These are phyloP conservation scores for Malus hybrid DNA, from an alignment of 331 rosid species.

Conservation along the genomic window DNA sequence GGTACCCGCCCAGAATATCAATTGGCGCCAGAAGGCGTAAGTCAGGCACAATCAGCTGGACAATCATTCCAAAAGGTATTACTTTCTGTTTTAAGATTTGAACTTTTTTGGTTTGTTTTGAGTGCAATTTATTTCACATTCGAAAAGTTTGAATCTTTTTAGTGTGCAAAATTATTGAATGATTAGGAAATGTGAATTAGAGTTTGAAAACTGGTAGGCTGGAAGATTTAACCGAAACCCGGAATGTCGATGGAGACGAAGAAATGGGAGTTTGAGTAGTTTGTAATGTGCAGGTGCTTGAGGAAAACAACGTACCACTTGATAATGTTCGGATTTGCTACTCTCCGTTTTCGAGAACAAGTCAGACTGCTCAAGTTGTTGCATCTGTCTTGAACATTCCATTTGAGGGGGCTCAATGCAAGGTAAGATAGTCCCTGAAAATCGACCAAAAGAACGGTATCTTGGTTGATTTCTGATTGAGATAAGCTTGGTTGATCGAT, in stretches of 20 bases:
- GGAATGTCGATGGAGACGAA: not conserved
- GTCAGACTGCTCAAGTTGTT: slow-evolving; percentile 56
- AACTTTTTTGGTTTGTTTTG: too few species aligned
- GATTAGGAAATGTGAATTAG: not conserved
- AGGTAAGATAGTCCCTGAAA: slow-evolving; percentile 29
- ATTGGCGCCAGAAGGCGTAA: slow-evolving; percentile 63
- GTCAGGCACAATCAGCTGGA: slow-evolving; percentile 64
- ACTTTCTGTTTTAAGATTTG: not conserved
- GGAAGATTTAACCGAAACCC: not conserved
- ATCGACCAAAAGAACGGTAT: not conserved
- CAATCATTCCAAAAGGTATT: slow-evolving; percentile 47
- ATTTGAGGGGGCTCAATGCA: slow-evolving; percentile 59
- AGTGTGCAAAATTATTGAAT: not conserved
- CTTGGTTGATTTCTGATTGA: not conserved
- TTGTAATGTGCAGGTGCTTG: slow-evolving; percentile 29
- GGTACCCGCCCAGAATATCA: slow-evolving; percentile 61
- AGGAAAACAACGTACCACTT: slow-evolving; percentile 34
- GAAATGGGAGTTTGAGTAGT: not conserved
- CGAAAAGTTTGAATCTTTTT: not conserved
- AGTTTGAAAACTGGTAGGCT: not conserved
- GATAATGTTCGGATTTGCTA: slow-evolving; percentile 62
- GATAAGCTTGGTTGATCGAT: not conserved
- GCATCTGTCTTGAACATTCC: slow-evolving; percentile 53
- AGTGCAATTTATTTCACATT: not conserved
- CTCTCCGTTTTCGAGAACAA: slow-evolving; percentile 85